Evolutionary conservation across 2,329 filamentous ascomycete species (phyloP).

Genomic region (Hymenoscyphus albidus): DNA sequence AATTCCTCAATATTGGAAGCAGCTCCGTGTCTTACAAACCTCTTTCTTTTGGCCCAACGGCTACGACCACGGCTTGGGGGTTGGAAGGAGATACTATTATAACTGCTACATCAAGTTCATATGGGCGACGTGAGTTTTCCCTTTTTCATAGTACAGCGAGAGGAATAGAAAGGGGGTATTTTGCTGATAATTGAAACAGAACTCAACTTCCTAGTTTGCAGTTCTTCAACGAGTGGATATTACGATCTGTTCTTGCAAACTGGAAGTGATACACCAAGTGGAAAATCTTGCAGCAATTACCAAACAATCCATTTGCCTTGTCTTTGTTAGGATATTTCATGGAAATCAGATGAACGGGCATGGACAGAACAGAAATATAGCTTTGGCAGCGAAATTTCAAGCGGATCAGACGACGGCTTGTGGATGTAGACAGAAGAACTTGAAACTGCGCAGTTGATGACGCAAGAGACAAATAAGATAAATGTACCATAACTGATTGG

Average conservation of each 20-base stretch:
- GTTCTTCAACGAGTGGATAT: conserved; percentile 38
- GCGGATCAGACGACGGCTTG: no score
- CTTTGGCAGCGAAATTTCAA: no score
- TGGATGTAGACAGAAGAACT: no score
- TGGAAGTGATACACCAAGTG: conserved; percentile 46
- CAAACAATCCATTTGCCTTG: conserved; percentile 49
- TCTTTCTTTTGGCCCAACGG: conserved; percentile 42
- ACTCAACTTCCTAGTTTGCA: conserved; percentile 50
- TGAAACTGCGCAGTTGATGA: no score
- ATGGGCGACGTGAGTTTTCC: conserved; percentile 38
- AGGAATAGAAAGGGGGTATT: neutral
- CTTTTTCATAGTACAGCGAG: neutral
- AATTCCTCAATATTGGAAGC: conserved; percentile 46
- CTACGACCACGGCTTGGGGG: conserved; percentile 47
- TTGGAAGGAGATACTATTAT: conserved; percentile 48
- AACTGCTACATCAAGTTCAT: conserved; percentile 42
- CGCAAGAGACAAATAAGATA: no score
- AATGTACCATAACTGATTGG: no score
- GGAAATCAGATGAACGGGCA: neutral
- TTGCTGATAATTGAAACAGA: conserved; percentile 30
- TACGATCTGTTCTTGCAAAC: conserved; percentile 52
- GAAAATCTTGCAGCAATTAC: conserved; percentile 50
- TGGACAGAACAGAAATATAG: neutral
- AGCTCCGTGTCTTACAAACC: conserved; percentile 49
- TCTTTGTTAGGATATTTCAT: conserved; percentile 15